Evolutionary conservation across 1,284 basidiomycete species (phyloP), one percentile per base, ranked within the genome.

Genomic region (Schizophyllum amplum): DNA sequence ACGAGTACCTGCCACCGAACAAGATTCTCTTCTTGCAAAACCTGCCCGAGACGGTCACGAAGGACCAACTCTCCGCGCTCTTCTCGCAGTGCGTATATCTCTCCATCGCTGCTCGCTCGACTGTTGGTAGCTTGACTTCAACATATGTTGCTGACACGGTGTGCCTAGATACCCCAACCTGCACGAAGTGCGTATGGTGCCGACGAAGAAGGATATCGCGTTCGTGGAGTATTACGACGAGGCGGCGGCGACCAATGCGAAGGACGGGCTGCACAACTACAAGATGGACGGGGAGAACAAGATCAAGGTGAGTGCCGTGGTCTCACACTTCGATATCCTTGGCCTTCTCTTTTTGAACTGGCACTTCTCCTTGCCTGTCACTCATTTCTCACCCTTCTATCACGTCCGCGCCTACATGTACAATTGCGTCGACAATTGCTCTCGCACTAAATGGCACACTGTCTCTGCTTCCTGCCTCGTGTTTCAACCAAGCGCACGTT

Each of bases 1-100:
- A 99, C 87, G 96, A 99, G 72, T 99, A 99, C 73, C 82, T 99
- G 6, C 97, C 97, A 4, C 96, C 96, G 26, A 99, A 99, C 88
- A 94, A 94, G 71, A 96, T 98, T 73, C 82, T 99, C 57, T 99
- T 99, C 81, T 71, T 99, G 62, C 96, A 99, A 75, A 97, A 97
- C 70, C 78, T 97, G 25, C 94, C 94, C n/a, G 92, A 94, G 66
- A 88, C 75, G 47, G 87, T 91, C 64, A 92, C 87, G 55, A 93
- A 95, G 68, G 93, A 95, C 56, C 88, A 92, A 66, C 86, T 98
- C 62, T 84, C 87, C 70, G 83, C 85, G 1, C 77, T 97, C 33
- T 97, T 97, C 76, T 86, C 90, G 59, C 89, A 93, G 90, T 94
- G 62, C 62, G 81, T 80, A 42, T 42, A 22, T 21, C 27, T 22